These are phyloP conservation scores for Colletotrichum truncatum DNA, from an alignment of 2,329 filamentous ascomycete species.

Conservation along the genomic window DNA sequence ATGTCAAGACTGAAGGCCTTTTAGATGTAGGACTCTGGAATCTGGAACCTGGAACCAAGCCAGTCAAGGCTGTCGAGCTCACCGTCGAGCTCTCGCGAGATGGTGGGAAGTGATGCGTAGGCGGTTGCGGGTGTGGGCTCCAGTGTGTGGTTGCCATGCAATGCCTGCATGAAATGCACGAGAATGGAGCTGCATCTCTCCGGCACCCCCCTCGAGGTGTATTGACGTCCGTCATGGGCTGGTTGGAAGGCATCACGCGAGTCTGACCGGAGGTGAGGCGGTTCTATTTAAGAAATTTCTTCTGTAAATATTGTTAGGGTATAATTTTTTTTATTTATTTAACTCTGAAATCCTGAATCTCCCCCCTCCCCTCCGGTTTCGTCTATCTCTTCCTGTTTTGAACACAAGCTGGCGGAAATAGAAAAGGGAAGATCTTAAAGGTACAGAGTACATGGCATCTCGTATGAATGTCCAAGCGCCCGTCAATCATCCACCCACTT, in stretches of 20 bases:
- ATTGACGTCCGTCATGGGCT: slow-evolving; percentile 22
- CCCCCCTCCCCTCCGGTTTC: not conserved
- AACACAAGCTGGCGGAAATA: not conserved
- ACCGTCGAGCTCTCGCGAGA: too few relatives aligned
- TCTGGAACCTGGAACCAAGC: too few relatives aligned
- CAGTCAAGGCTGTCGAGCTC: too few relatives aligned
- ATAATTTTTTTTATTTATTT: not conserved
- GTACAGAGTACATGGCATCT: not conserved
- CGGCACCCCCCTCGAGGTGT: slow-evolving; percentile 21
- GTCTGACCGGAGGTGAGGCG: slow-evolving; percentile 2
- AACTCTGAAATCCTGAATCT: too few relatives aligned
- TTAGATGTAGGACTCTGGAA: too few relatives aligned
- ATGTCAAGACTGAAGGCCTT: too few relatives aligned
- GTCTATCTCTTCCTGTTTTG: not conserved
- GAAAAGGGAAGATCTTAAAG: not conserved
- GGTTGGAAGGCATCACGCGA: slow-evolving; percentile 26
- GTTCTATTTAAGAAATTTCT: too few relatives aligned
- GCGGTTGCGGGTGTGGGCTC: slow-evolving; percentile 2
- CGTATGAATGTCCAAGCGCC: slow-evolving; percentile 2
- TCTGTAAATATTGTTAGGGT: too few relatives aligned
- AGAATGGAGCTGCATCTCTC: slow-evolving; percentile 21
- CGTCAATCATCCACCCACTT: slow-evolving; percentile 4
- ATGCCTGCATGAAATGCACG: slow-evolving; percentile 26
- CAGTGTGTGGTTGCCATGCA: slow-evolving; percentile 9
- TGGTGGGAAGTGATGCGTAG: slow-evolving; percentile 2